Conservation (phyloP, 2,329 filamentous ascomycete genomes). For the Ascochyta pisi region DNA sequence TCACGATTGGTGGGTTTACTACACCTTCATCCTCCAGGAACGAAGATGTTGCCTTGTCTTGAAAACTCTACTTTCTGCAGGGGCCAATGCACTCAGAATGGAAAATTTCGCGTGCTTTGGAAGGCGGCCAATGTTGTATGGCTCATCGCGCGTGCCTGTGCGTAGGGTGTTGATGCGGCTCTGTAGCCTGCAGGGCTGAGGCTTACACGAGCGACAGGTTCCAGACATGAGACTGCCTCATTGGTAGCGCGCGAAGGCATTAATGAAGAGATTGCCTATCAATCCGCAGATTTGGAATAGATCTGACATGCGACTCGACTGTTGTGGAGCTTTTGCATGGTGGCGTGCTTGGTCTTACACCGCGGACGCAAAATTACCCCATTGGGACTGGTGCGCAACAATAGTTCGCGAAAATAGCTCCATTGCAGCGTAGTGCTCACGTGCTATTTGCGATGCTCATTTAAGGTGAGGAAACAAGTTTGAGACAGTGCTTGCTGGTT, state of each 20-base stretch:
- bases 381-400: conserved; percentile 3
- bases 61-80: neutral
- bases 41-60: neutral
- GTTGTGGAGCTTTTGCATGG: neutral
- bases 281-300: neutral
- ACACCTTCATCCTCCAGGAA: conserved; percentile 5
- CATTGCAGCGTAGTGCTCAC: conserved; percentile 16
- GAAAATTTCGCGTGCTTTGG: neutral
- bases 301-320: neutral
- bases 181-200: conserved; percentile 7
- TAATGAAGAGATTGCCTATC: neutral
- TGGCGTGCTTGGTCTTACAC: conserved; percentile 13
- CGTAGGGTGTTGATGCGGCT: conserved; percentile 17
- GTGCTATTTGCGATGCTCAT: neutral
- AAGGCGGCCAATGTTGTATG: neutral
- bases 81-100: neutral
- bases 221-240: neutral
- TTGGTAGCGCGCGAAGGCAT: neutral
- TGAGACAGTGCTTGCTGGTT: neutral
- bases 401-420: conserved; percentile 15
- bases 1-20: neutral
- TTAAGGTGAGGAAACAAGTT: neutral
- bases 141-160: conserved; percentile 5
- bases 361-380: neutral
- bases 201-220: conserved; percentile 7